Evolutionary conservation across 2,329 filamentous ascomycete species (phyloP), one percentile per base, ranked within the genome.

Genomic region (Arthrobotrys pseudoclavata): DNA sequence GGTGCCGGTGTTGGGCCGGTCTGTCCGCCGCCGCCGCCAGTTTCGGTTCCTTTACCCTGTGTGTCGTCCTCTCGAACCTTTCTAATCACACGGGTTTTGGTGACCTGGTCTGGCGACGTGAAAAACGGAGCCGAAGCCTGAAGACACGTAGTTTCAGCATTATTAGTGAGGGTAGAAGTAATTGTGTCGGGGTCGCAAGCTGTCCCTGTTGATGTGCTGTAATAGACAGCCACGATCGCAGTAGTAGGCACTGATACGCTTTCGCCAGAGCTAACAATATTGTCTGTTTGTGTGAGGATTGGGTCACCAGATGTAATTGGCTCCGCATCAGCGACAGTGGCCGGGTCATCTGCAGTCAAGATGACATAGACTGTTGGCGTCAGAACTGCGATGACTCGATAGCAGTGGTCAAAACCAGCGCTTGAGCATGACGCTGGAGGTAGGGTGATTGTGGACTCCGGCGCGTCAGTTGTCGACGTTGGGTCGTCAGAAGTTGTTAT

Each of bases 261-360:
- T 52, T 67, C 67, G n/a, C 60, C 61, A 10, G 31, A 61, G 10
- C 60, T 67, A n/a, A 29, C 42, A 42, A 77, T 77, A 31, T 77
- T 77, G 5, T 40, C 52, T 6, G 67, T 53, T 50, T 77, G 40
- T 1, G 74, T 68, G n/a, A 77, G 47, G 26, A 77, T 67, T 22
- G 74, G 74, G 22, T 77, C 74, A 50, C 74, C 74, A 29, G 74
- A 70, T 20, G 74, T 67, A 18, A 77, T 77, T 40, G 67, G 60
- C 34, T 77, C 74, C 9, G 50, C 40, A 10, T 47, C 67, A 4
- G 50, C 20, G 13, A 60, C 15, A 42, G 31, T 45, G 24, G 67
- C 47, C 12, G 66, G 42, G 15, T 68, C 67, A 12, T 53, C 45
- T 13, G 66, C 60, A 22, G 74, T 77, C 22, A 77, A 10, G 37